Conservation (phyloP, 768 basidiomycete species). For the Rhodotorula sphaerocarpa region DNA sequence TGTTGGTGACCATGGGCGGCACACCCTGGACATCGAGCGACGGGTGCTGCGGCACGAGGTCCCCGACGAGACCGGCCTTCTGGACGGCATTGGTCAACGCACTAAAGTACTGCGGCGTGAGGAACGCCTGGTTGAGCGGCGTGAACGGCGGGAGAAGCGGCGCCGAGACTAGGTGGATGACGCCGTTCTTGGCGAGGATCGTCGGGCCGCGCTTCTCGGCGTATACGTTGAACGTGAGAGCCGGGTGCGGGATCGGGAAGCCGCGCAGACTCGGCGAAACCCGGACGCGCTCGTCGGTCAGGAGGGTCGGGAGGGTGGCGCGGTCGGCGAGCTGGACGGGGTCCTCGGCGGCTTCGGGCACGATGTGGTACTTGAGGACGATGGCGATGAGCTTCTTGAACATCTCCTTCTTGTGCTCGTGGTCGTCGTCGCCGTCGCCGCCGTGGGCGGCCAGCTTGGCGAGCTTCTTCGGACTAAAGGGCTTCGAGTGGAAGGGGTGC, state of each 20-base stretch:
- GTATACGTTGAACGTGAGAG: constrained; percentile 45
- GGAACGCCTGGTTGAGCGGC: constrained; percentile 43
- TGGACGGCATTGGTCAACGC: constrained; percentile 45
- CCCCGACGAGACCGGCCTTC: constrained; percentile 39
- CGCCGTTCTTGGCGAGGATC: constrained; percentile 45
- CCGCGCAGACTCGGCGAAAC: constrained; percentile 8
- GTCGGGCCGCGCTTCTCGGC: constrained; percentile 39
- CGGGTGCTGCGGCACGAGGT: constrained; percentile 18
- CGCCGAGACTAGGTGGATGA: constrained; percentile 41
- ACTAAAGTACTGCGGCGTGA: constrained; percentile 44
- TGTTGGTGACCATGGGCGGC: constrained; percentile 27
- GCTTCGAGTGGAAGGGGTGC: constrained; percentile 31
- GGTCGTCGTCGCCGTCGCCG: constrained; percentile 37
- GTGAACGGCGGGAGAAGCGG: constrained; percentile 44
- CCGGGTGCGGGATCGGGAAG: constrained; percentile 23
- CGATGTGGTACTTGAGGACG: constrained; percentile 40
- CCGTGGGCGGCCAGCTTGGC: constrained; percentile 15
- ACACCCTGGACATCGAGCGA: constrained; percentile 16
- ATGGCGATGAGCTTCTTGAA: constrained; percentile 42
- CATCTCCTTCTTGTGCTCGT: constrained; percentile 41
- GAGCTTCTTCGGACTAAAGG: constrained; percentile 9
- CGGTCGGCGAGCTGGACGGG: constrained; percentile 39
- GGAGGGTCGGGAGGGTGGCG: constrained; percentile 40
- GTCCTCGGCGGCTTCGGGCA: constrained; percentile 38
- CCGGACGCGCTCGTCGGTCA: constrained; percentile 1